A percentile compares a stretch with the other conserved stretches of the same genome.
Conservation (phyloP, 2,329 filamentous ascomycete species). For the Xylaria sp. region DNA sequence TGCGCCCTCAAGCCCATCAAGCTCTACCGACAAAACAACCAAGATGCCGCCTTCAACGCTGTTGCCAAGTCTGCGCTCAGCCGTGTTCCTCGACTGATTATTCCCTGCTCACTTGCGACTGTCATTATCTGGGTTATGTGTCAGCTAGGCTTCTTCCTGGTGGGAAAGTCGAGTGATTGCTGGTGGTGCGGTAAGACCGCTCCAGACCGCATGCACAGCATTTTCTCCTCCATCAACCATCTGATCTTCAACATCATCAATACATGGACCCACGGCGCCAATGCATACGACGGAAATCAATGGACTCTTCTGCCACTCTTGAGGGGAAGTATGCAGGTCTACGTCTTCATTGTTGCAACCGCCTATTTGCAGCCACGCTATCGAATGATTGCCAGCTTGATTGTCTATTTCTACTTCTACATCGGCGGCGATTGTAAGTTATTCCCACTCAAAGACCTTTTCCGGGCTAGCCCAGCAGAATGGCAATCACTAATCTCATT, state of each 20-base stretch:
- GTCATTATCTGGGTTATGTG: slow-evolving; percentile 63
- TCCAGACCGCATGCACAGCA: slow-evolving; percentile 54
- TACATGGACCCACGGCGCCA: slow-evolving; percentile 63
- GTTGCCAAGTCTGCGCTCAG: slow-evolving; percentile 69
- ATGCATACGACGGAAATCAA: slow-evolving; percentile 67
- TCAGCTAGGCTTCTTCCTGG: slow-evolving; percentile 67
- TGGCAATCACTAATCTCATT: slow-evolving; percentile 31
- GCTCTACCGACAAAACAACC: slow-evolving; percentile 64
- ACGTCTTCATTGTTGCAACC: slow-evolving; percentile 63
- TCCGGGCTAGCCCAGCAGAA: not conserved
- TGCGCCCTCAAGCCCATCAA: slow-evolving; percentile 71
- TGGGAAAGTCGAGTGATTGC: slow-evolving; percentile 67
- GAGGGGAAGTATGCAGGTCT: slow-evolving; percentile 65
- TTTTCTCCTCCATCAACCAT: slow-evolving; percentile 56
- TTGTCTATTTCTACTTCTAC: slow-evolving; percentile 63
- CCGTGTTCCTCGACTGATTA: slow-evolving; percentile 66
- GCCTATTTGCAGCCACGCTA: slow-evolving; percentile 61
- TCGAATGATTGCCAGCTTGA: slow-evolving; percentile 59
- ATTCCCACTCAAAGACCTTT: not conserved
- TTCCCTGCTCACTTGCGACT: slow-evolving; percentile 67
- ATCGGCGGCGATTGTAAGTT: slow-evolving; percentile 51
- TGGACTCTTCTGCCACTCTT: slow-evolving; percentile 68
- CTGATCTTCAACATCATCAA: slow-evolving; percentile 58
- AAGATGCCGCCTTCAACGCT: slow-evolving; percentile 62
- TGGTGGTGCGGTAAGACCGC: slow-evolving; percentile 67